Percentiles rank a stretch among this genome's conserved stretches.
Evolutionary conservation across 1,284 basidiomycete genomes (phyloP).

Genomic region (Puccinia horiana): DNA sequence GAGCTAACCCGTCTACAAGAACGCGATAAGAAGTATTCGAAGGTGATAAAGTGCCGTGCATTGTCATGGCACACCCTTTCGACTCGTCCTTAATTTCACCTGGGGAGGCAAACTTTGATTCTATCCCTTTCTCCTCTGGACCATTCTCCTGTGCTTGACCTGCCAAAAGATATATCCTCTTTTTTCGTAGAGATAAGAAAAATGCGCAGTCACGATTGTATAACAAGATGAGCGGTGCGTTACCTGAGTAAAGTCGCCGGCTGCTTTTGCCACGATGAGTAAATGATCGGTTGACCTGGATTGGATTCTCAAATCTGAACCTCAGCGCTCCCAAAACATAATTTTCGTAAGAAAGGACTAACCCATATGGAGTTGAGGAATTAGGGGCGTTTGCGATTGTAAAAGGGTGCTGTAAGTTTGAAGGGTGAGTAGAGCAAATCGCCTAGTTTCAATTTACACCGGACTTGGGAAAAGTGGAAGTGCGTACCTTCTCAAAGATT

Average conservation of each 20-base stretch:
- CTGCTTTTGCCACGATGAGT: conserved; percentile 43
- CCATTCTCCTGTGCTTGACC: not conserved
- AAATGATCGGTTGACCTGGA: conserved; percentile 32
- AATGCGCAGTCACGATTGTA: not conserved
- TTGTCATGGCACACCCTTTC: not conserved
- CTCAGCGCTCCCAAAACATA: not conserved
- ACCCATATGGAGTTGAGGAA: conserved; percentile 30
- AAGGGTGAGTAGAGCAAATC: not conserved
- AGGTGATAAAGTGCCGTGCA: not conserved
- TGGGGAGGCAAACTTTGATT: not conserved
- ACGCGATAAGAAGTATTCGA: not conserved
- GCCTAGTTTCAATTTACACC: not conserved
- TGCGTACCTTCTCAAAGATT: conserved; percentile 35
- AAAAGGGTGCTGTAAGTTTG: conserved; percentile 38
- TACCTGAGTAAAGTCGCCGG: conserved; percentile 43
- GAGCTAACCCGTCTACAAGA: conserved; percentile 35
- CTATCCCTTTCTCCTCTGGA: not conserved
- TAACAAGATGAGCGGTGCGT: not conserved
- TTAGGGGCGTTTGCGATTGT: conserved; percentile 45
- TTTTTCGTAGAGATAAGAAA: not conserved
- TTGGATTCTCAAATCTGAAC: not conserved
- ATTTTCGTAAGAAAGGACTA: not conserved
- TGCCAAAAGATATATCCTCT: conserved; percentile 30
- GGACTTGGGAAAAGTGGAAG: not conserved
- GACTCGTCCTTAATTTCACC: not conserved